Conservation (phyloP, 2,329 filamentous ascomycete species). For the Grosmannia serpens region DNA sequence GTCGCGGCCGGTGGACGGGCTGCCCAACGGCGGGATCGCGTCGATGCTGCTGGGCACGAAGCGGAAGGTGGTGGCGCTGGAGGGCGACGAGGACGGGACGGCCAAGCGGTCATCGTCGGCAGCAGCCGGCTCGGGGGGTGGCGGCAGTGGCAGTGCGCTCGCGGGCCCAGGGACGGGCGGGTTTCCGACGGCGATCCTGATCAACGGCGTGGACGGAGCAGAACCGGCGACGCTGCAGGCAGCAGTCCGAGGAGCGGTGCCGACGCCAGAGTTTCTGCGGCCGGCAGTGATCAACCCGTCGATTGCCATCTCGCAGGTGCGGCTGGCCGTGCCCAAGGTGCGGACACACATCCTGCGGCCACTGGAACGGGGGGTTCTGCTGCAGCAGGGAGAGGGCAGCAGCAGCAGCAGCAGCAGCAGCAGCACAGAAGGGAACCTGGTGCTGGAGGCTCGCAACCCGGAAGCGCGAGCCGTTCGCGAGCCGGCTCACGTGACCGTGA, state of each 20-base stretch:
- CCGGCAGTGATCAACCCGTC: constrained; percentile 78
- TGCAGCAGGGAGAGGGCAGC: constrained; percentile 25
- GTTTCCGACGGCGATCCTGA: constrained; percentile 53
- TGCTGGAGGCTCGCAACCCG: constrained; percentile 85
- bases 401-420: constrained; percentile 11
- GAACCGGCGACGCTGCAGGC: constrained; percentile 59
- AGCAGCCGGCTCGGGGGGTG: not conserved
- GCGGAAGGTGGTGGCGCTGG: constrained; percentile 62
- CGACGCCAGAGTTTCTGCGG: constrained; percentile 72
- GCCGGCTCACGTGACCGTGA: constrained; percentile 72
- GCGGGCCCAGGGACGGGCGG: constrained; percentile 3
- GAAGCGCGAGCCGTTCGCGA: constrained; percentile 52
- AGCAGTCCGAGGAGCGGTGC: constrained; percentile 47
- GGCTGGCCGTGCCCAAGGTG: constrained; percentile 79
- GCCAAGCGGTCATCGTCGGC: constrained; percentile 36
- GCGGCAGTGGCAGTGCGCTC: not conserved
- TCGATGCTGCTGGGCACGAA: constrained; percentile 88
- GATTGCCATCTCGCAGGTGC: constrained; percentile 69
- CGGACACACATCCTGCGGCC: constrained; percentile 73
- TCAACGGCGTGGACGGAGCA: constrained; percentile 66
- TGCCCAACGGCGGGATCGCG: constrained; percentile 80
- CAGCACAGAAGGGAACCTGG: constrained; percentile 52
- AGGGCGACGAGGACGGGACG: constrained; percentile 57
- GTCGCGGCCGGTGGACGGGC: constrained; percentile 84
- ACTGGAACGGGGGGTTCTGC: constrained; percentile 54